A percentile compares a stretch with the other conserved stretches of the same genome.
Evolutionary conservation across 2,329 filamentous ascomycete genomes (phyloP).

Genomic region (Phaeosphaeria sp.): DNA sequence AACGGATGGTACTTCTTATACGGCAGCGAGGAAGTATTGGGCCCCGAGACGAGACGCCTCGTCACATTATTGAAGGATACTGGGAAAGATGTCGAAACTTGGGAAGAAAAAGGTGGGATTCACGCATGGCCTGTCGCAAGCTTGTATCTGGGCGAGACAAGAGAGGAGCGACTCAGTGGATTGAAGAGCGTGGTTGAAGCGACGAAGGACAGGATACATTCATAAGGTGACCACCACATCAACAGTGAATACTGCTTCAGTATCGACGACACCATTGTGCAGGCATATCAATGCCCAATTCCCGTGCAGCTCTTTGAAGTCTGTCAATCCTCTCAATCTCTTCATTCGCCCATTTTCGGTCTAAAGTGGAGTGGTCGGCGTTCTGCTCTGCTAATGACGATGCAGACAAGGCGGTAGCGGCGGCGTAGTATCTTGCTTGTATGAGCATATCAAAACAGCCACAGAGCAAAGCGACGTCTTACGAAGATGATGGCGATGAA

Average conservation of each 20-base stretch:
- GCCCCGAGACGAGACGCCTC: slow-evolving; percentile 70
- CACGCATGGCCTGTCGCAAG: slow-evolving; percentile 84
- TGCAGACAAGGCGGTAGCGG: slow-evolving; percentile 1
- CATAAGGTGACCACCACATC: not conserved
- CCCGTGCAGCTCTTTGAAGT: slow-evolving; percentile 10
- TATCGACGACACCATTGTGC: slow-evolving; percentile 3
- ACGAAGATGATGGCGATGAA: not conserved
- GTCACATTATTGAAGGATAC: slow-evolving; percentile 62
- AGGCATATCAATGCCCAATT: slow-evolving; percentile 16
- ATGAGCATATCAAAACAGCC: not conserved
- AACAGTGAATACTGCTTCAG: not conserved
- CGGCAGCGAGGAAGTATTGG: slow-evolving; percentile 80
- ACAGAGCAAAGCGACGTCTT: not conserved
- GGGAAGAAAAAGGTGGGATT: slow-evolving; percentile 70
- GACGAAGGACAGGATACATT: slow-evolving; percentile 38
- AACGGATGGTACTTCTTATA: slow-evolving; percentile 74
- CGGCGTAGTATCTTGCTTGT: not conserved
- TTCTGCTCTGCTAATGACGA: slow-evolving; percentile 7
- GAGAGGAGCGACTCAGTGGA: slow-evolving; percentile 56
- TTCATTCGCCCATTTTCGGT: slow-evolving; percentile 6
- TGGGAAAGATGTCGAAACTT: slow-evolving; percentile 62
- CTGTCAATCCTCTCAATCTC: slow-evolving; percentile 6
- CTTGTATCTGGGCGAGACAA: slow-evolving; percentile 61
- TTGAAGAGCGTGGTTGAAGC: slow-evolving; percentile 53
- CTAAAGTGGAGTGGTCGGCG: slow-evolving; percentile 1